Conservation (phyloP, 2,329 filamentous ascomycete species). For the Stagonosporopsis cucurbitacearum region DNA sequence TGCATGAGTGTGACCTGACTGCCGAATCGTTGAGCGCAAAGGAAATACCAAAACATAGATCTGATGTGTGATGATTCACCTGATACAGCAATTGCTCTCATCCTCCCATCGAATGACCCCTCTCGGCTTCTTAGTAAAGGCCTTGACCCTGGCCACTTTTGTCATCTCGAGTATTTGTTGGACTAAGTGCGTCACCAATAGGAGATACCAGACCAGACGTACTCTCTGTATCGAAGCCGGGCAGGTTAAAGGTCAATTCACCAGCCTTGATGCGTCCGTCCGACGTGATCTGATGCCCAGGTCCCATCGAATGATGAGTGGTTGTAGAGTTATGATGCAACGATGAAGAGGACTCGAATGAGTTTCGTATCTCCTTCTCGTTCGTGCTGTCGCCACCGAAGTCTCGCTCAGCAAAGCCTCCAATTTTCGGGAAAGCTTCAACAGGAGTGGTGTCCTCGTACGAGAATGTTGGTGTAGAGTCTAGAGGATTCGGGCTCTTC, state of each 20-base stretch:
- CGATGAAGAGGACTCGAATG: neutral
- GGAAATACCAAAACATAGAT: neutral
- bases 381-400: slow-evolving; percentile 14
- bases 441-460: slow-evolving; percentile 11
- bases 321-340: neutral
- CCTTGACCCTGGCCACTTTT: slow-evolving; percentile 2
- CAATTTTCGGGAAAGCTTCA: slow-evolving; percentile 6
- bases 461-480: slow-evolving; percentile 7
- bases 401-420: slow-evolving; percentile 11
- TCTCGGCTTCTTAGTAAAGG: neutral
- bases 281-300: slow-evolving; percentile 11
- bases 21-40: neutral
- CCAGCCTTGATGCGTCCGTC: slow-evolving; percentile 19
- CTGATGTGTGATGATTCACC: neutral
- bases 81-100: neutral
- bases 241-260: slow-evolving; percentile 15
- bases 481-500: slow-evolving; percentile 2
- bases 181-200: slow-evolving; percentile 10
- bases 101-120: too few species aligned
- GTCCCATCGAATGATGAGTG: slow-evolving; percentile 11
- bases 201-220: slow-evolving; percentile 8
- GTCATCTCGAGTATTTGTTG: slow-evolving; percentile 11
- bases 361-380: slow-evolving; percentile 4
- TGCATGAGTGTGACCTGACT: slow-evolving; percentile 16
- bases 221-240: slow-evolving; percentile 10